Evolutionary conservation across 352 stramenopile species (phyloP), one percentile per base, ranked within the genome.

Genomic region (Phytopythium boreale): DNA sequence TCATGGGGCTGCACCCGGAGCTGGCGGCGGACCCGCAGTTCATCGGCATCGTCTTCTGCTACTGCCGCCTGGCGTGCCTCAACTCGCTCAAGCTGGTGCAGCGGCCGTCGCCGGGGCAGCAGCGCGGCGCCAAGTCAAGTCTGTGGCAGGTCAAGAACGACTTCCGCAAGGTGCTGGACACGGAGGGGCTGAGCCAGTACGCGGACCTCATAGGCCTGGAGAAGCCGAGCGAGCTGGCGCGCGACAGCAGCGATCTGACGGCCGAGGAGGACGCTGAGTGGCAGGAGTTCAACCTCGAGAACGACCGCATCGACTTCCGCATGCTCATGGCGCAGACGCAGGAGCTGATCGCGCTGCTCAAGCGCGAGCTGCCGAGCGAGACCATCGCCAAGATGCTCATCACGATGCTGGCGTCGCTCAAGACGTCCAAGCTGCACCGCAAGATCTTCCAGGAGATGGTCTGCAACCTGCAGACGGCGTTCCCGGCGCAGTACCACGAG

Each of bases 401-500:
- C 31, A 77, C 87, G 10, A 92, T 95, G 83, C 68, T 95, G 29
- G 80, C 84, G 56, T 93, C 83, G 37, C 76, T 95, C 52, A 92
- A 93, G 72, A 93, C 83, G 37, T 90, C 85, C 37, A 93, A 93
- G 70, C 70, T 92, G 41, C 83, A 93, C 66, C 87, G 87, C 61
- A 93, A 93, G 67, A 93, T 95, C 60, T 92, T 95, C 69, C 85
- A 93, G 60, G 84, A 93, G 63, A 91, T 95, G 80, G 82, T 93
- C 22, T 92, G 80, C 72, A 92, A 94, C 71, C 85, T 95, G 59
- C 84, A 93, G 66, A 87, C 84, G 4, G 78, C 80, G 22, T 83
- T 92, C 62, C 80, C 87, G 24, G 76, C 90, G 61, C 68, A 74
- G n/a, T 79, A 78, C 36, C 82, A 91, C 50, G 72, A 90, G 36